Conservation (phyloP, 2,329 filamentous ascomycete species). For the Penicillium psychrosexuale region DNA sequence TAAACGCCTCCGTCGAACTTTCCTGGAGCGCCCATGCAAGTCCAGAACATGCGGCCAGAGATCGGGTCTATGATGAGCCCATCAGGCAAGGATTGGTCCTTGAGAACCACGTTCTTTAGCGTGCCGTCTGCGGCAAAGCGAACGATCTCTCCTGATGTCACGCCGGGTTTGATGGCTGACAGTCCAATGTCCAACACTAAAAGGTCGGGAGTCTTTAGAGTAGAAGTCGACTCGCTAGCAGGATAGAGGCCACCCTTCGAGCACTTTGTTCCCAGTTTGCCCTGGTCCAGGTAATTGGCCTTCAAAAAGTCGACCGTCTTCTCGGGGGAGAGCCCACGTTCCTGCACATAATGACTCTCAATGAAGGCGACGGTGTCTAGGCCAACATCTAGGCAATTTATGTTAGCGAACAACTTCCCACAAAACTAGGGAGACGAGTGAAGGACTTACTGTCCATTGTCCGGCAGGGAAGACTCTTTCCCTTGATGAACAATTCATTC, state of each 20-base stretch:
- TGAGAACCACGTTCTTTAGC: constrained; percentile 7
- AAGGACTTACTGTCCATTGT: constrained; percentile 45
- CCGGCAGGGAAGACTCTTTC: constrained; percentile 32
- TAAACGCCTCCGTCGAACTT: constrained; percentile 44
- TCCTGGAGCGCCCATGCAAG: constrained; percentile 48
- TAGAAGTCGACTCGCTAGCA: constrained; percentile 5
- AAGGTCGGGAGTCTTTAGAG: constrained; percentile 2
- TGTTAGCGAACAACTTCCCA: neutral
- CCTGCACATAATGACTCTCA: constrained; percentile 52
- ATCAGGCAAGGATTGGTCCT: constrained; percentile 41
- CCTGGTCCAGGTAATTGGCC: constrained; percentile 46
- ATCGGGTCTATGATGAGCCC: constrained; percentile 43
- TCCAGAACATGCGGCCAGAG: constrained; percentile 48
- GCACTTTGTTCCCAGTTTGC: constrained; percentile 49
- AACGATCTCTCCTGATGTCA: constrained; percentile 20
- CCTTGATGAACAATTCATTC: constrained; percentile 40
- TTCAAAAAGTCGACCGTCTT: constrained; percentile 48
- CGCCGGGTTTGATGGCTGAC: constrained; percentile 11
- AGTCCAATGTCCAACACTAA: constrained; percentile 27
- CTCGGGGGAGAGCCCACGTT: constrained; percentile 43
- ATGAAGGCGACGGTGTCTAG: constrained; percentile 55
- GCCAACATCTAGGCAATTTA: constrained; percentile 39
- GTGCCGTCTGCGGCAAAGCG: constrained; percentile 11
- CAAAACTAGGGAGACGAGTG: neutral
- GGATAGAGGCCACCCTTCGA: constrained; percentile 43